Base-by-base conservation (phyloP, 495 filamentous ascomycete species). In the Penicillium maclennaniae region DNA sequence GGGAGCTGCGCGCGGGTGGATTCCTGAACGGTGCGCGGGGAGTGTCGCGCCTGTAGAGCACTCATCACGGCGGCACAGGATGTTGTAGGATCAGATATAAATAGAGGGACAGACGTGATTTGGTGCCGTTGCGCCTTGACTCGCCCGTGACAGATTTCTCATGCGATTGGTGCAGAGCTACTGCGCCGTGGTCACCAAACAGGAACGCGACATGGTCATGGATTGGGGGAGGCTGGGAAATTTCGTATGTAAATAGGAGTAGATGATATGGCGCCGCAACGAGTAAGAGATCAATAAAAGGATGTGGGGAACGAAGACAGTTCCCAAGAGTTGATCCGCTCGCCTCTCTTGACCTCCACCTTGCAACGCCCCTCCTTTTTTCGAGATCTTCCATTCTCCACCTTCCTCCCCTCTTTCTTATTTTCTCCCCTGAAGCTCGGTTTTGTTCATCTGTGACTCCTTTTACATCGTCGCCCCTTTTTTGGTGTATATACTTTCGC, bases 1-100 rank as follows among this genome's bases (percentile, higher is more conserved):
- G 49, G 31, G 67, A 70, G 50, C 37, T 70, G 28, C 58, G 61
- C 42, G 60, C 55, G 26, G 60, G 64, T 23, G 59, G 54, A 20
- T 52, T 63, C 49, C 31, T 69, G 54, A 49, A 43, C 9, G 54
- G 52, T 26, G 53, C 51, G 43, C 54, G 53, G 27, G 56, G 58
- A 19, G 67, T 71, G 27, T 57, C 57, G 17, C 59, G 69, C 19
- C 38, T 68, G 19, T 69, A 52, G 37, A n/a, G n/a, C 4, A 40
- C 16, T 39, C 37, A 19, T n/a, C 14, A 16, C 37, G 8, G 1
- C 3, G 37, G 37, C 10, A 14, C 14, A 39, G 37, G 16, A 4
- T 14, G 2, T 6, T 34, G 23, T 7, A 19, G 41, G 19, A 39
- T 17, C 34, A 9, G 49, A 51, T 55, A 58, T 60, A 58, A 61